Percentiles rank a stretch among this genome's conserved stretches.
phyloP scores from a whole-genome alignment of 176 grass and related monocot genomes.

The Hordeum marinum region DNA sequence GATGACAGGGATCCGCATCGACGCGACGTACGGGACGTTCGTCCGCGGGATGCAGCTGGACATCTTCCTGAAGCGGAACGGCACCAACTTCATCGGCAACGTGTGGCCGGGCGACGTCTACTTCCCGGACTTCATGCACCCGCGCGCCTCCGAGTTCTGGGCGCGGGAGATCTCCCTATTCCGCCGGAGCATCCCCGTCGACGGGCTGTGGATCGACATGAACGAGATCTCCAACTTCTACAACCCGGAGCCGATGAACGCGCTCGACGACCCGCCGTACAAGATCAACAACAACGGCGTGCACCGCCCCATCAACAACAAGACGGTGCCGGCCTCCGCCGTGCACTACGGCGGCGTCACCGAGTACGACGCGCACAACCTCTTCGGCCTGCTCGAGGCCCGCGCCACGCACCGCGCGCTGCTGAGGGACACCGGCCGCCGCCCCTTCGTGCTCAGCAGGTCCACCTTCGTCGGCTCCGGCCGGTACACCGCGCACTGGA shows the following conservation, averaged over 20 bases:
- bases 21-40: constrained; percentile 56
- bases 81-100: constrained; percentile 48
- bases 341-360: constrained; percentile 55
- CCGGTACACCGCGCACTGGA: constrained; percentile 75
- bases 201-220: constrained; percentile 95
- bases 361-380: constrained; percentile 88
- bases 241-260: constrained; percentile 33
- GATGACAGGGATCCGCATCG: constrained; percentile 56
- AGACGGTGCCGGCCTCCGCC: constrained; percentile 61
- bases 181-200: constrained; percentile 55
- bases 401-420: constrained; percentile 52
- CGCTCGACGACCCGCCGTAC: constrained; percentile 75
- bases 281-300: constrained; percentile 65
- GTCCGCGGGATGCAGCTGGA: constrained; percentile 48
- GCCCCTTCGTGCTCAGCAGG: constrained; percentile 65
- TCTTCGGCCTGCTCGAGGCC: constrained; percentile 60
- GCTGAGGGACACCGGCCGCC: constrained; percentile 49
- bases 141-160: constrained; percentile 53
- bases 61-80: constrained; percentile 67
- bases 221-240: constrained; percentile 88
- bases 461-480: constrained; percentile 92
- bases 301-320: constrained; percentile 48
- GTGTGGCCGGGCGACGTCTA: constrained; percentile 81
- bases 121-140: constrained; percentile 82
- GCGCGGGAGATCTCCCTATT: constrained; percentile 53